Base-by-base conservation (phyloP, 177 flowering plant genomes). In the Vitis hybrid region DNA sequence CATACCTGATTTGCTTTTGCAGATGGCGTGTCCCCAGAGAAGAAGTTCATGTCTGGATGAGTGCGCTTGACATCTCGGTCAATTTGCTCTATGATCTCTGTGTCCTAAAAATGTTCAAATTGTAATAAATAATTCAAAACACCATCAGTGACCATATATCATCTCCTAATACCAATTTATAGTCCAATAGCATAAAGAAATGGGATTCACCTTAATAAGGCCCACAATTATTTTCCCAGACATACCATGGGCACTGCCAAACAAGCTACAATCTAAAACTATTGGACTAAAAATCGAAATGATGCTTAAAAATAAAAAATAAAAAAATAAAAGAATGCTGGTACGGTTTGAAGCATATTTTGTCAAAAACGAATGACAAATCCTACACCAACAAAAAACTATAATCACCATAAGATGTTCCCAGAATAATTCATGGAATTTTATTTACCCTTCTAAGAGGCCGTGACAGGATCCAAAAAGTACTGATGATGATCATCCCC, bases 51-150 rank as follows among this genome's bases (percentile, higher is more conserved):
- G 81, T 87, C 97, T 54, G 99, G 99, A 87, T 96, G 99, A 54
- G 99, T 96, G 58, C 99, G 97, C 83, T 74, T 89, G 72, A 96
- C 99, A 88, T 96, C 99, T 59, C 99, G 86, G 62, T 96, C 97
- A 77, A 95, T 96, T 80, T 96, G 99, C 83, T 93, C 98, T 19
- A 93, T 81, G 70, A 92, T 92, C 70, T 93, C 98, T 11, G 95
- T 75, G 77, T 93, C 98, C 99, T 96, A 75, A 60, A 76, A 76
- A 67, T 74, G 12, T 23, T 1, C 40, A 56, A 66, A 51, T 10
- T 52, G 1, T 5, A 12, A 18, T 7, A 21, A 8, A 49, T 21
- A 60, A 56, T 55, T 50, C 21, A 61, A 30, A 63, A 56, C 3
- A 62, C 2, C 6, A 18, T 15, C 11, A 58, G 48, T 26, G 59